Evolutionary conservation across 179 eudicot genomes (phyloP).

Genomic region (Silene coronaria): DNA sequence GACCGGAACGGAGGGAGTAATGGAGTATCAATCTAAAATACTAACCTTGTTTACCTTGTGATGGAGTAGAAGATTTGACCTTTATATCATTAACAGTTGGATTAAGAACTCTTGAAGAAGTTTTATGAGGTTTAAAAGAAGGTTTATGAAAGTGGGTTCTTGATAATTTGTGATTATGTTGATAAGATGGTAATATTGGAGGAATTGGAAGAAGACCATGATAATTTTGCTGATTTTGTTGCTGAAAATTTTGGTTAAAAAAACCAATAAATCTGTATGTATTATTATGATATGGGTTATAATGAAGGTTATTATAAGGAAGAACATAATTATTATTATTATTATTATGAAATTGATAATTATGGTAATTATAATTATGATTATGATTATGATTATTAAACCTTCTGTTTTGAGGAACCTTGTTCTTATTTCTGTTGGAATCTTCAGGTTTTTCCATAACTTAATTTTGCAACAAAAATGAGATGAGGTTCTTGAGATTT

Average conservation of each 20-base stretch:
- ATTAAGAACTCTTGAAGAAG: constrained; percentile 26
- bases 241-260: constrained; percentile 27
- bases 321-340: constrained; percentile 10
- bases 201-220: constrained; percentile 60
- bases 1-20: no score
- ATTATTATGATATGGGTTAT: constrained; percentile 16
- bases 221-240: constrained; percentile 30
- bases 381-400: constrained; percentile 17
- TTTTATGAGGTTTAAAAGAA: constrained; percentile 27
- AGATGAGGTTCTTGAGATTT: background rate
- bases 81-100: constrained; percentile 31
- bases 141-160: constrained; percentile 43
- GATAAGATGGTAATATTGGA: constrained; percentile 40
- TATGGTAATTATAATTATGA: background rate
- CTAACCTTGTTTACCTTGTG: constrained; percentile 33
- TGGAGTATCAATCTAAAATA: no score
- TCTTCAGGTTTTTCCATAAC: constrained; percentile 64
- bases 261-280: constrained; percentile 25
- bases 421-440: constrained; percentile 39
- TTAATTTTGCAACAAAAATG: constrained; percentile 13
- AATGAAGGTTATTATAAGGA: constrained; percentile 12
- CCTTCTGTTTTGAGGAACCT: constrained; percentile 36
- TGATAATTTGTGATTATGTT: constrained; percentile 41
- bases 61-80: constrained; percentile 26
- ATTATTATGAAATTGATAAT: constrained; percentile 27